Percentiles rank a stretch among this genome's conserved stretches.
Conservation (phyloP, 768 basidiomycete genomes). For the Podaxis sp. region DNA sequence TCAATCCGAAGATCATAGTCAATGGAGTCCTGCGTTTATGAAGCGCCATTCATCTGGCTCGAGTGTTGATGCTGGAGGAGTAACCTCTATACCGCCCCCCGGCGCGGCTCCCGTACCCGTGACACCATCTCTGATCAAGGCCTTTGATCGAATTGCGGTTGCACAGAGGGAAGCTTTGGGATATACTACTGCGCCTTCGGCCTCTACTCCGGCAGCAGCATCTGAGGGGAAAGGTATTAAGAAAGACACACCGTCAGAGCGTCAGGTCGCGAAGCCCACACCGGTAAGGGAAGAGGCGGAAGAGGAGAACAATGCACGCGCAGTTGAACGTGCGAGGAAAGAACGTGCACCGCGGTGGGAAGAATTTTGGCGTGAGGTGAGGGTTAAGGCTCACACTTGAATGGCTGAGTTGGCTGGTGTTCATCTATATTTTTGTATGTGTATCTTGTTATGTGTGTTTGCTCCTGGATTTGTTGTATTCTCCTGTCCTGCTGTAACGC, state of each 20-base stretch:
- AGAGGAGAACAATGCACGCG: conserved; percentile 3
- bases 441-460: neutral
- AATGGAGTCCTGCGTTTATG: conserved; percentile 55
- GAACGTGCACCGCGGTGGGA: conserved; percentile 29
- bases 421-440: neutral
- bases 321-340: conserved; percentile 11
- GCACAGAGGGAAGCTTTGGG: conserved; percentile 56
- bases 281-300: conserved; percentile 13
- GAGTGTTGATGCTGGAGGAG: conserved; percentile 9
- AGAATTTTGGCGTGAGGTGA: conserved; percentile 37
- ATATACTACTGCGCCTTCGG: conserved; percentile 1
- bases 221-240: conserved; percentile 11
- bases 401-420: neutral
- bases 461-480: no score
- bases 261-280: conserved; percentile 10
- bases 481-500: no score
- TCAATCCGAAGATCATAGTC: conserved; percentile 15
- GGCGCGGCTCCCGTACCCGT: conserved; percentile 49
- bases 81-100: neutral
- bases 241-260: neutral
- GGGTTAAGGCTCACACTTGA: conserved; percentile 24
- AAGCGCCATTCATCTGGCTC: conserved; percentile 32
- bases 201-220: conserved; percentile 1
- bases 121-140: conserved; percentile 64
- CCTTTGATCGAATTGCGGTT: conserved; percentile 56